These are phyloP conservation scores for Fusarium nisikadoi DNA, from an alignment of 2,329 filamentous ascomycete genomes.

Conservation along the genomic window DNA sequence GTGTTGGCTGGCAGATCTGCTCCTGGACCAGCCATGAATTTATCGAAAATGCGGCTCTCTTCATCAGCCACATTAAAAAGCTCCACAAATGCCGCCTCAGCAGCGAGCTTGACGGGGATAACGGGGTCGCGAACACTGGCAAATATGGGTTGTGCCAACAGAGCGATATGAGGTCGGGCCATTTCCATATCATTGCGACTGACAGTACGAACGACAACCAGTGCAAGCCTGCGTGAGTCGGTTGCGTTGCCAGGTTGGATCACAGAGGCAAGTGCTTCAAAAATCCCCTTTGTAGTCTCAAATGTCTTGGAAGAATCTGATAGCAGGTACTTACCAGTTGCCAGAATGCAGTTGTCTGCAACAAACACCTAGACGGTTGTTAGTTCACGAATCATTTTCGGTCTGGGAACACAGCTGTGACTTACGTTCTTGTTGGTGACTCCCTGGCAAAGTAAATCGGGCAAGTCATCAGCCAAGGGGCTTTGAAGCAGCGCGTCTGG, in stretches of 20 bases:
- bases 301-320: slow-evolving; percentile 74
- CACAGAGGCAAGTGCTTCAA: slow-evolving; percentile 78
- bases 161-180: slow-evolving; percentile 80
- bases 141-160: slow-evolving; percentile 87
- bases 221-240: slow-evolving; percentile 85
- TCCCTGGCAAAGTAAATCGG: slow-evolving; percentile 81
- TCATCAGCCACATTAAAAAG: slow-evolving; percentile 91
- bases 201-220: slow-evolving; percentile 89
- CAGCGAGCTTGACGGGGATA: slow-evolving; percentile 94
- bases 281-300: slow-evolving; percentile 81
- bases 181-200: slow-evolving; percentile 82
- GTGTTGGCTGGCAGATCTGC: slow-evolving; percentile 74
- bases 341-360: slow-evolving; percentile 87
- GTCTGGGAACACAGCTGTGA: slow-evolving; percentile 27
- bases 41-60: slow-evolving; percentile 87
- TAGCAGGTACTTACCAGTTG: slow-evolving; percentile 90
- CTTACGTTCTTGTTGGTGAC: slow-evolving; percentile 80
- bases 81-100: slow-evolving; percentile 92
- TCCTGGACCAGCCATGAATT: slow-evolving; percentile 79
- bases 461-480: slow-evolving; percentile 76
- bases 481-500: slow-evolving; percentile 74
- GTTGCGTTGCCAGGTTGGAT: slow-evolving; percentile 81
- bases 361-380: slow-evolving; percentile 72
- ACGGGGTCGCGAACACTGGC: slow-evolving; percentile 88
- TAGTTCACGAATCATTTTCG: neutral